Conservation (phyloP, 2,329 filamentous ascomycete species). For the Madurella fahalii region DNA sequence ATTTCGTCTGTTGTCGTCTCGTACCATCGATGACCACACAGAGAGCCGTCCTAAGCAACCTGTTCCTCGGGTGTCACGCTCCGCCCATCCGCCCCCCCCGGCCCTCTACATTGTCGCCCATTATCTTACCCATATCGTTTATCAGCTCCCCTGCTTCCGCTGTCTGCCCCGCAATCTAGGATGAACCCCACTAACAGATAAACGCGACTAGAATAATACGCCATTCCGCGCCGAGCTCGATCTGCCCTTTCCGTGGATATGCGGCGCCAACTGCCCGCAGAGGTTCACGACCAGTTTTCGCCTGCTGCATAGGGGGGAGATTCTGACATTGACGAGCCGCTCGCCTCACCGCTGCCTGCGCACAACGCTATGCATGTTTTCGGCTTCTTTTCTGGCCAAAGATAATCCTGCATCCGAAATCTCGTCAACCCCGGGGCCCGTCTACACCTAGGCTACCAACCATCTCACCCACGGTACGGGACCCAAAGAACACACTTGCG, state of each 20-base stretch:
- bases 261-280: slow-evolving; percentile 22
- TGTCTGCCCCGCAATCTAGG: slow-evolving; percentile 27
- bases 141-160: slow-evolving; percentile 23
- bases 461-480: slow-evolving; percentile 1
- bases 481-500: background rate
- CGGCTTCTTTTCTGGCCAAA: slow-evolving; percentile 4
- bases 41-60: background rate
- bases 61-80: slow-evolving; percentile 7
- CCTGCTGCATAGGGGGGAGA: slow-evolving; percentile 4
- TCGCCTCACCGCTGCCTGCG: slow-evolving; percentile 7
- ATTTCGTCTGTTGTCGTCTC: slow-evolving; percentile 3
- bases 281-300: slow-evolving; percentile 18
- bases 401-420: slow-evolving; percentile 11
- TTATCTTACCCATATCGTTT: slow-evolving; percentile 17
- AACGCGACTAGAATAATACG: slow-evolving; percentile 25
- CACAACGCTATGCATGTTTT: slow-evolving; percentile 1
- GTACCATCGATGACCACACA: slow-evolving; percentile 4
- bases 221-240: slow-evolving; percentile 20
- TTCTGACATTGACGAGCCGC: background rate
- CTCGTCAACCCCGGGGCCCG: background rate
- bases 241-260: slow-evolving; percentile 16
- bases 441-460: slow-evolving; percentile 1
- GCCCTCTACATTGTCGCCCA: slow-evolving; percentile 4
- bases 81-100: background rate
- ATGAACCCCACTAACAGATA: slow-evolving; percentile 31